A percentile compares a stretch with the other conserved stretches of the same genome.
These are phyloP conservation scores for Penicillium bialowiezense DNA, from an alignment of 495 filamentous ascomycete genomes.

Conservation along the genomic window DNA sequence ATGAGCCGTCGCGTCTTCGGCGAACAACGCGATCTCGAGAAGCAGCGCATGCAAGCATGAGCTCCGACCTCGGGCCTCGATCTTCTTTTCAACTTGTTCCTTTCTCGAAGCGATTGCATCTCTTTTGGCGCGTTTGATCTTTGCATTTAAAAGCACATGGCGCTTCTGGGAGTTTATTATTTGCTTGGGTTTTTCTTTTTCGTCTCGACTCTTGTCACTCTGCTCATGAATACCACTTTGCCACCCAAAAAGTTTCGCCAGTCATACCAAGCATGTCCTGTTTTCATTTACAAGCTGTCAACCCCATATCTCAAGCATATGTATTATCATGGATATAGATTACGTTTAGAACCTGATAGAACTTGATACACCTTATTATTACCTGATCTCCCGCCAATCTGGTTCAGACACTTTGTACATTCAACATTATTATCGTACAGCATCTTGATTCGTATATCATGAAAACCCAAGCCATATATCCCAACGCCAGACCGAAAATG, in stretches of 20 bases:
- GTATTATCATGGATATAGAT: background rate
- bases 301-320: conserved; percentile 5
- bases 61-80: background rate
- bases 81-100: conserved; percentile 1
- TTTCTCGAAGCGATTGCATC: conserved; percentile 36
- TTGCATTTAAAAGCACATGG: conserved; percentile 29
- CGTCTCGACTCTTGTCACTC: conserved; percentile 6
- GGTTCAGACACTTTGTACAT: background rate
- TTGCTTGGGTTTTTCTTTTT: conserved; percentile 8
- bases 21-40: conserved; percentile 74
- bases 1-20: conserved; percentile 92
- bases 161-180: conserved; percentile 27
- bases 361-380: no score
- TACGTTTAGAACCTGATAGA: no score
- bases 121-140: conserved; percentile 29
- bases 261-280: conserved; percentile 9
- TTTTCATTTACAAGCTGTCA: background rate
- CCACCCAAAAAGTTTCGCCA: conserved; percentile 17
- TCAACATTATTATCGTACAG: conserved; percentile 5
- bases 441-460: conserved; percentile 1
- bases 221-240: conserved; percentile 16
- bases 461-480: conserved; percentile 7
- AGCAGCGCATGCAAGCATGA: conserved; percentile 23
- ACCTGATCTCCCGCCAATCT: background rate
- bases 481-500: background rate